Evolutionary conservation across 2,329 filamentous ascomycete species (phyloP).

Genomic region (Dothistroma pini): DNA sequence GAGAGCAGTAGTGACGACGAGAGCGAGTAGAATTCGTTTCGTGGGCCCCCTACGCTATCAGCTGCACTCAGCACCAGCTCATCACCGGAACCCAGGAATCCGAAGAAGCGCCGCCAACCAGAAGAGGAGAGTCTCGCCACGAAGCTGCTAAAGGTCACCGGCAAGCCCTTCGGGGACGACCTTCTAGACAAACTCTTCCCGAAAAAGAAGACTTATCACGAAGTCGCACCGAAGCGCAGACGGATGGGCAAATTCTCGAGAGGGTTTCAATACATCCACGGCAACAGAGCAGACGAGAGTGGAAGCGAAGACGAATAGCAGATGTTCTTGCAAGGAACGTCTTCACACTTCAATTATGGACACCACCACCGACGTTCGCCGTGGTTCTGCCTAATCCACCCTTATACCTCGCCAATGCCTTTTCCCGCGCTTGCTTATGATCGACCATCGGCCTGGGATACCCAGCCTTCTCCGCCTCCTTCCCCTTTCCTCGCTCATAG

Average conservation of each 20-base stretch:
- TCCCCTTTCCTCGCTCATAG: slow-evolving; percentile 61
- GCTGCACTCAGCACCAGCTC: neutral
- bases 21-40: slow-evolving; percentile 5
- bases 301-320: neutral
- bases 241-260: neutral
- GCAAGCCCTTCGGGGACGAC: neutral
- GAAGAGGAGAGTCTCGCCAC: neutral
- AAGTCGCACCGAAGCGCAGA: neutral
- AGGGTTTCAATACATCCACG: slow-evolving; percentile 1
- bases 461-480: slow-evolving; percentile 59
- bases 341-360: slow-evolving; percentile 27
- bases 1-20: slow-evolving; percentile 14
- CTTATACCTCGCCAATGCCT: slow-evolving; percentile 69
- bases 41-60: neutral
- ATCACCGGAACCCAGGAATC: neutral
- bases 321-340: neutral
- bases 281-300: neutral
- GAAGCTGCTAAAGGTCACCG: neutral
- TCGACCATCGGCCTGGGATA: slow-evolving; percentile 75
- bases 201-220: neutral
- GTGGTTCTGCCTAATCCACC: slow-evolving; percentile 54
- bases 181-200: neutral
- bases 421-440: slow-evolving; percentile 65
- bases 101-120: neutral
- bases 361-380: slow-evolving; percentile 37